A percentile compares a stretch with the other conserved stretches of the same genome.
phyloP scores from a whole-genome alignment of 768 basidiomycete species.

The Lactarius evosmus region DNA sequence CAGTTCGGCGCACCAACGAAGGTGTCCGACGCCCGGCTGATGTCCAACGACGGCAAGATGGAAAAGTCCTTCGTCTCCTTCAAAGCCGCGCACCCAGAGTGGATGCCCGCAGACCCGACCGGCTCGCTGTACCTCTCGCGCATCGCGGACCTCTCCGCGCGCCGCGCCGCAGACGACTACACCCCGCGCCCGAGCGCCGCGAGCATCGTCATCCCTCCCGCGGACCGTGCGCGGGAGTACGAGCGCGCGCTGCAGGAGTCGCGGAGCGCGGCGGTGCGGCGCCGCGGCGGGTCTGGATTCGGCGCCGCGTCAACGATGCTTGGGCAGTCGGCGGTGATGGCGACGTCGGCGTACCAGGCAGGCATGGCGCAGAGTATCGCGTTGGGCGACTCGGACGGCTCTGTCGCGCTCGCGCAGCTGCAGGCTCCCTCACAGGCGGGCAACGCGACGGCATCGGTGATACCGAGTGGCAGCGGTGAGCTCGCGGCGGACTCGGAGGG shows the following conservation, averaged over 20 bases:
- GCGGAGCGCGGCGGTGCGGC: slow-evolving; percentile 47
- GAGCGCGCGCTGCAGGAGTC: slow-evolving; percentile 73
- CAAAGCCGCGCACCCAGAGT: slow-evolving; percentile 94
- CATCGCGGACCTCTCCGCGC: slow-evolving; percentile 47
- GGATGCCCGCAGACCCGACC: slow-evolving; percentile 88
- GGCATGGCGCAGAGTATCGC: slow-evolving; percentile 65
- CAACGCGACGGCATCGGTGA: not conserved
- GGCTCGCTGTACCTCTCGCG: slow-evolving; percentile 87
- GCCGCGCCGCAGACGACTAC: slow-evolving; percentile 15
- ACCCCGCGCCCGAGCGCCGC: slow-evolving; percentile 6
- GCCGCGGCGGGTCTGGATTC: slow-evolving; percentile 39
- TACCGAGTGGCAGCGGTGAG: slow-evolving; percentile 25
- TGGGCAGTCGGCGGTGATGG: slow-evolving; percentile 36
- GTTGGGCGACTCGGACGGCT: slow-evolving; percentile 73
- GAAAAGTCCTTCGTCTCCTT: slow-evolving; percentile 97
- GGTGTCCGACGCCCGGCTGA: slow-evolving; percentile 66
- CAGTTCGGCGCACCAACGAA: slow-evolving; percentile 83
- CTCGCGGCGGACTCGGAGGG: slow-evolving; percentile 43
- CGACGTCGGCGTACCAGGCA: slow-evolving; percentile 41
- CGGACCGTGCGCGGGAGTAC: slow-evolving; percentile 66
- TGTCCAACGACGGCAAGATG: slow-evolving; percentile 96
- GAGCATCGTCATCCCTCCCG: not conserved
- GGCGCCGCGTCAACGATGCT: slow-evolving; percentile 42
- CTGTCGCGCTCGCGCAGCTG: slow-evolving; percentile 34
- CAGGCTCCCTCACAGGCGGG: not conserved